phyloP scores from a whole-genome alignment of 2,329 filamentous ascomycete genomes.

The Penicillium vulpinum region DNA sequence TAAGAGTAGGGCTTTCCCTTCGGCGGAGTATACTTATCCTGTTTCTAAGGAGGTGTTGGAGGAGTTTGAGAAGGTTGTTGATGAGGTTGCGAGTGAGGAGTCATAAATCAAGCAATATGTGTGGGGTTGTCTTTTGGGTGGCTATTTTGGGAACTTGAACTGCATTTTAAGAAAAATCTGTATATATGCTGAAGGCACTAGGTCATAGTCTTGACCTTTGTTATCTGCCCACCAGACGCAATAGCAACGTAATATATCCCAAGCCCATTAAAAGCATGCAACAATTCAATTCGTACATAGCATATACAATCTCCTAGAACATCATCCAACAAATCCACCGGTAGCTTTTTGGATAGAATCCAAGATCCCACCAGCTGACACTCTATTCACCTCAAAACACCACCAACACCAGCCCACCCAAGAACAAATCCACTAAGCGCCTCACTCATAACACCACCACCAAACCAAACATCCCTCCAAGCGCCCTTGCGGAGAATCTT shows the following conservation, averaged over 20 bases:
- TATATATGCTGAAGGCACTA: background rate
- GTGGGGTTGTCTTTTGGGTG: background rate
- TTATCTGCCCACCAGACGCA: background rate
- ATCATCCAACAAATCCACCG: background rate
- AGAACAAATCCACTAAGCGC: constrained; percentile 51
- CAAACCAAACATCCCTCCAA: constrained; percentile 52
- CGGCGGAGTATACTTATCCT: constrained; percentile 82
- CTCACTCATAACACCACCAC: constrained; percentile 48
- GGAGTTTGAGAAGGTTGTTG: constrained; percentile 62
- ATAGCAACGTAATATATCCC: background rate
- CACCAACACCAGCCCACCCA: constrained; percentile 51
- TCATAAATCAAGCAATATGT: background rate
- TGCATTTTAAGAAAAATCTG: background rate
- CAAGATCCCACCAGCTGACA: background rate
- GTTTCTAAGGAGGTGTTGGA: constrained; percentile 73
- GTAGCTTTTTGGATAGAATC: background rate
- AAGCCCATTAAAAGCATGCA: background rate
- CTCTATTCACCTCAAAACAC: constrained; percentile 44
- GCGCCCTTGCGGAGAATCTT: constrained; percentile 38
- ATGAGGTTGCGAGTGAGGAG: constrained; percentile 13
- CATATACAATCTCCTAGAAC: background rate
- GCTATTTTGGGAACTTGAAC: background rate
- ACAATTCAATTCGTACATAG: background rate
- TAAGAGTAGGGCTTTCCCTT: constrained; percentile 80
- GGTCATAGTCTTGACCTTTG: background rate